These are phyloP conservation scores for Aschersonia sp. DNA, from an alignment of 2,329 filamentous ascomycete genomes.

Conservation along the genomic window DNA sequence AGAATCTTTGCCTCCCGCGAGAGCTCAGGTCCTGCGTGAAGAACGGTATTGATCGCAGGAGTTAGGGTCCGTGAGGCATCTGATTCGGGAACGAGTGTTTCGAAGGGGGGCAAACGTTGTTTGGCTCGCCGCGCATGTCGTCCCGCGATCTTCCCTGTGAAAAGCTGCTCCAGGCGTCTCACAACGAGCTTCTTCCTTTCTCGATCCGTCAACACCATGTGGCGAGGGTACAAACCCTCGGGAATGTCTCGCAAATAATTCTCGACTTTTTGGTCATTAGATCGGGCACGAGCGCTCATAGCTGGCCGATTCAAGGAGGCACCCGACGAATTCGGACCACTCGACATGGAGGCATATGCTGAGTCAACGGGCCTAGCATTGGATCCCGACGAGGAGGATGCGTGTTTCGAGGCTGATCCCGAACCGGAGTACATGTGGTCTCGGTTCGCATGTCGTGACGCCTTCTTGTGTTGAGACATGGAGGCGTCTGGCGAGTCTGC, in stretches of 20 bases:
- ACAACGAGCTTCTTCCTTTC: slow-evolving; percentile 68
- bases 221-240: slow-evolving; percentile 48
- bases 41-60: background rate
- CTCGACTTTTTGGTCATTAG: slow-evolving; percentile 45
- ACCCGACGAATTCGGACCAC: slow-evolving; percentile 29
- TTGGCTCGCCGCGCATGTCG: slow-evolving; percentile 19
- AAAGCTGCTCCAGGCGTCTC: slow-evolving; percentile 62
- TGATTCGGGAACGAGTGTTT: background rate
- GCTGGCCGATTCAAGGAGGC: slow-evolving; percentile 22
- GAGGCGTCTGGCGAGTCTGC: slow-evolving; percentile 31
- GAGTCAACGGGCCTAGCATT: slow-evolving; percentile 42
- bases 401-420: slow-evolving; percentile 33
- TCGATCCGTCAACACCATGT: slow-evolving; percentile 51
- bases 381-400: slow-evolving; percentile 36
- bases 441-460: slow-evolving; percentile 22
- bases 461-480: slow-evolving; percentile 24
- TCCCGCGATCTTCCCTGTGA: slow-evolving; percentile 52
- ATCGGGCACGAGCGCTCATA: slow-evolving; percentile 20
- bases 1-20: slow-evolving; percentile 35
- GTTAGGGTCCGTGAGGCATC: slow-evolving; percentile 12
- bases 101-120: slow-evolving; percentile 1
- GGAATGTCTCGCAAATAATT: slow-evolving; percentile 61
- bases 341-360: slow-evolving; percentile 55
- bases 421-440: slow-evolving; percentile 24
- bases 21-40: slow-evolving; percentile 14